Percentiles rank a stretch among this genome's conserved stretches.
These are phyloP conservation scores for Syncephalastrum monosporum DNA, from an alignment of 371 early-diverging fungal species.

Conservation along the genomic window DNA sequence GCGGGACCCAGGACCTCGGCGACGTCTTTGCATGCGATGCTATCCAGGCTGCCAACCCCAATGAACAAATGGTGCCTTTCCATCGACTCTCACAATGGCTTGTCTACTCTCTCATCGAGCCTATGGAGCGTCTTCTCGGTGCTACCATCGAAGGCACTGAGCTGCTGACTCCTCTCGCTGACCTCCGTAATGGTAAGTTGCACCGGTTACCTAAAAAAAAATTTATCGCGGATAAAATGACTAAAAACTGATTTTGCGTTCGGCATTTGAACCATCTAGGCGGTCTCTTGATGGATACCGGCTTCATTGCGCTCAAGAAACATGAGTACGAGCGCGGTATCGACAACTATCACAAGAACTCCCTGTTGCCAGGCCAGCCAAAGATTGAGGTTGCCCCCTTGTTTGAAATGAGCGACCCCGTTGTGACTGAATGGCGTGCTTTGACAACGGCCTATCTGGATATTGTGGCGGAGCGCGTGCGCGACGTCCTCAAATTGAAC, in stretches of 20 bases:
- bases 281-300: conserved; percentile 45
- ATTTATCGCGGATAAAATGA: not conserved
- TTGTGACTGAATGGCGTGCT: conserved; percentile 91
- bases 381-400: conserved; percentile 57
- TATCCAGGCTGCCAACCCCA: conserved; percentile 13
- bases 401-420: conserved; percentile 80
- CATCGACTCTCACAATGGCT: conserved; percentile 94
- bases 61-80: conserved; percentile 67
- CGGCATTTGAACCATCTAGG: conserved; percentile 17
- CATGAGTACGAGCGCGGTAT: conserved; percentile 42
- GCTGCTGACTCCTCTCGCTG: conserved; percentile 83
- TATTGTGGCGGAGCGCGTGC: conserved; percentile 66
- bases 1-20: conserved; percentile 61
- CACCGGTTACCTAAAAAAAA: not conserved
- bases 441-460: conserved; percentile 86
- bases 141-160: conserved; percentile 69
- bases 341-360: conserved; percentile 40
- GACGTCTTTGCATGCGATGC: conserved; percentile 84
- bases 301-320: conserved; percentile 37
- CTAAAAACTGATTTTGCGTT: conserved; percentile 1
- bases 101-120: conserved; percentile 90
- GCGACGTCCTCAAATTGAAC: conserved; percentile 56
- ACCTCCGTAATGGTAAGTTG: conserved; percentile 82
- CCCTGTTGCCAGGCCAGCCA: conserved; percentile 40
- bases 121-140: conserved; percentile 62